Evolutionary conservation across 2,329 filamentous ascomycete genomes (phyloP), one percentile per base, ranked within the genome.

Genomic region (Microsporum canis): DNA sequence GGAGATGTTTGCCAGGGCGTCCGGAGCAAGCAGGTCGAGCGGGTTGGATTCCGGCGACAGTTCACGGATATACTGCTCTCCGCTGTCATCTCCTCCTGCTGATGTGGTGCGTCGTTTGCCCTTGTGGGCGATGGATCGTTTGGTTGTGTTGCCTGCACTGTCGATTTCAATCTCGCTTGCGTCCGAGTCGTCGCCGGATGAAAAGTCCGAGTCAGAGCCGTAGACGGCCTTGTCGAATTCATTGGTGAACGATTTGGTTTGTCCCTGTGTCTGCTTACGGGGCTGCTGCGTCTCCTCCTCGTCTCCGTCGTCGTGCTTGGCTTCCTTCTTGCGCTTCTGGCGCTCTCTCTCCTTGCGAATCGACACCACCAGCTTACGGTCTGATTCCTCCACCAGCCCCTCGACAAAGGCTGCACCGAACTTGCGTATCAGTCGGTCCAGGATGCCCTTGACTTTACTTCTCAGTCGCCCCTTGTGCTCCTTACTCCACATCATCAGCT

Each of bases 381-480:
- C 92, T 27, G 84, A 84, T 69, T 95, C 89, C 2, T 91, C 92
- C 62, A 89, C 91, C 72, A 88, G 80, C 65, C 84, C 83, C 75
- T 94, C 89, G 10, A 99, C 83, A 34, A 84, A 75, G 1, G 92
- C 87, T 53, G 88, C 88, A 56, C 94, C 91, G 70, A 96, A 97
- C 61, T 92, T 85, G 56, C 92, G 85, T 27, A 97, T 88, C 82
- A 96, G 90, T 59, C 94, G 85, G 77, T 99, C 94, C 14, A 99
- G 78, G 65, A 99, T 97, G 71, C 96, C 91, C 84, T 96, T 97
- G 67, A 99, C 91, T 79, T 97, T 99, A 57, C 89, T 87, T 70
- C 92, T 90, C 78, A 99, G 94, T 72, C 95, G 91, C 10, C 91
- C 91, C 78, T 97, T 97, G 79, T 99, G 95, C 75, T 99, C 94